Base-by-base conservation (phyloP, 257 asterid genomes). In the Gentiana macrophylla region DNA sequence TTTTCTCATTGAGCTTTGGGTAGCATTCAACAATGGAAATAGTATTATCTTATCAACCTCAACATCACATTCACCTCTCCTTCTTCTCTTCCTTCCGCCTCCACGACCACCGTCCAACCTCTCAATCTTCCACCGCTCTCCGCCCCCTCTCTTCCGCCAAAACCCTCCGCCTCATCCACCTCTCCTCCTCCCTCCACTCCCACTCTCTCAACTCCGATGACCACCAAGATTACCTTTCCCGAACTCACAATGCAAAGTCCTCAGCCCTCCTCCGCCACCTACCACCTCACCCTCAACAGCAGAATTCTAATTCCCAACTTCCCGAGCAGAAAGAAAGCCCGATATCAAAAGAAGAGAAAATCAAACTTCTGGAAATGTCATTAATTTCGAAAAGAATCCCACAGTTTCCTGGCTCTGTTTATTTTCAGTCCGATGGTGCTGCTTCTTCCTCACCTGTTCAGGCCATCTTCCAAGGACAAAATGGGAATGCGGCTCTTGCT, bases 381-480 rank as follows among this genome's bases (percentile, higher is more conserved):
- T 12, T 76, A 57, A 61, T 72, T 5, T 66, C 62, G 8, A 82
- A 79, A 64, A 72, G 86, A 59, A 66, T 82, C 55, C 95, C 97
- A 5, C 86, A 77, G 54, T 91, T 82, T 62, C 96, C 96, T 1
- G 98, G 98, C 6, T 91, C 96, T 35, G 77, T 91, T 48, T 72
- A 77, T 41, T 49, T 70, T 24, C 79, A 70, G 41, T 62, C 76
- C 37, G 67, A 74, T 53, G 63, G 61, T 1, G 70, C 70, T 48
- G 44, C 81, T 43, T 66, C 79, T 37, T 57, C 63, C 44, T 70
- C 74, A 2, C 78, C 71, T 3, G 67, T 73, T 52, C 74, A 68
- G 62, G 67, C 76, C 37, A 72, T 76, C 12, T 70, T 83, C 41
- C 62, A 52, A 52, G 62, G 68, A 37, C 72, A 47, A 33, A 65